phyloP scores from a whole-genome alignment of 805 yeast species.

The Blastobotrys mokoenaii region DNA sequence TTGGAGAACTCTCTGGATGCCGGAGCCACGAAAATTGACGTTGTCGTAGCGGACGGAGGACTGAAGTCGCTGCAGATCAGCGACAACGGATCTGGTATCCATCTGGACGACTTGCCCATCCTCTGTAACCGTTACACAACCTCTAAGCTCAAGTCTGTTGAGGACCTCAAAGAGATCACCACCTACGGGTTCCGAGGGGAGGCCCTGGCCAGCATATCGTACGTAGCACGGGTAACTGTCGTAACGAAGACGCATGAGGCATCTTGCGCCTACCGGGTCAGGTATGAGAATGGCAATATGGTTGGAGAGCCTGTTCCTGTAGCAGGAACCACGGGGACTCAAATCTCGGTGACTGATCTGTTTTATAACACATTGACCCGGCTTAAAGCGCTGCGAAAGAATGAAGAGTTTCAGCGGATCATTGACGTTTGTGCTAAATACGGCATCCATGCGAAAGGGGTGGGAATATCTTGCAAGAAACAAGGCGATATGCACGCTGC shows the following conservation, averaged over 20 bases:
- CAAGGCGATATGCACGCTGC: constrained; percentile 66
- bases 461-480: constrained; percentile 75
- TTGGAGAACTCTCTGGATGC: constrained; percentile 93
- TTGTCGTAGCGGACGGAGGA: constrained; percentile 88
- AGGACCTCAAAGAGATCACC: constrained; percentile 59
- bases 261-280: constrained; percentile 51
- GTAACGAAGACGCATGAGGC: constrained; percentile 58
- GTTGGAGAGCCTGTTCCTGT: constrained; percentile 53
- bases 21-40: constrained; percentile 60
- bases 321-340: constrained; percentile 88
- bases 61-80: constrained; percentile 74
- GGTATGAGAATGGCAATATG: constrained; percentile 60
- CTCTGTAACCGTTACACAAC: constrained; percentile 93
- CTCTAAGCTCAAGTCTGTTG: constrained; percentile 66
- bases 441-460: constrained; percentile 59
- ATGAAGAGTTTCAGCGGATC: constrained; percentile 60
- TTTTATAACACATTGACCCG: constrained; percentile 85
- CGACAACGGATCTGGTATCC: constrained; percentile 84
- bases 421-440: constrained; percentile 79
- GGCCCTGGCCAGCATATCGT: constrained; percentile 90
- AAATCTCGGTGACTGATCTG: constrained; percentile 74
- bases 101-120: constrained; percentile 55
- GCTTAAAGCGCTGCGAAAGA: constrained; percentile 47
- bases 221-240: constrained; percentile 74
- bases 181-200: constrained; percentile 97